Conservation (phyloP, 2,329 filamentous ascomycete genomes). For the Sodiomyces alkalinus region DNA sequence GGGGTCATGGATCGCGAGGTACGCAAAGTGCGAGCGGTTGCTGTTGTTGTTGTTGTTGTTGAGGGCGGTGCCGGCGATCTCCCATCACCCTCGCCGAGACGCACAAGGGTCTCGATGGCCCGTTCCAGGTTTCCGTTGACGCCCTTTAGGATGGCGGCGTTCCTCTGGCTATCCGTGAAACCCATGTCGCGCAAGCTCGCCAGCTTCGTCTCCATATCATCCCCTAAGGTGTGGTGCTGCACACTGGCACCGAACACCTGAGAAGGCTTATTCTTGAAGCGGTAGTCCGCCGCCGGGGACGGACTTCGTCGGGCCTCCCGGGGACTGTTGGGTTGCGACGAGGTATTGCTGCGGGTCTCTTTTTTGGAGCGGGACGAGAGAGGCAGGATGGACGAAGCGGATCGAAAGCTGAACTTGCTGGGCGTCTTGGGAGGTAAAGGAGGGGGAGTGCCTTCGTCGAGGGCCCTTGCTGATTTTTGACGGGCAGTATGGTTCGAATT, state of each 20-base stretch:
- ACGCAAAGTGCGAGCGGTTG: conserved; percentile 26
- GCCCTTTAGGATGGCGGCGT: conserved; percentile 66
- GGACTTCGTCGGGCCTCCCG: conserved; percentile 14
- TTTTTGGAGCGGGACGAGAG: conserved; percentile 46
- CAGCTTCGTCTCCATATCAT: conserved; percentile 64
- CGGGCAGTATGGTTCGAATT: conserved; percentile 12
- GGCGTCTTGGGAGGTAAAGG: conserved; percentile 48
- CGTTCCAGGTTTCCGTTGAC: conserved; percentile 74
- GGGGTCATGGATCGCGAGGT: conserved; percentile 39
- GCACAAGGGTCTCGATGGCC: conserved; percentile 70
- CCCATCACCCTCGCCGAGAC: conserved; percentile 58
- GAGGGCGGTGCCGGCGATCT: conserved; percentile 18
- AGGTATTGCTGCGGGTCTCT: conserved; percentile 16
- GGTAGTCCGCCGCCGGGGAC: conserved; percentile 17
- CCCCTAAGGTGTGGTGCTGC: conserved; percentile 27
- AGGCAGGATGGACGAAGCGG: conserved; percentile 53
- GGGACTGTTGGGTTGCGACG: conserved; percentile 7
- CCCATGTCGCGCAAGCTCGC: conserved; percentile 76
- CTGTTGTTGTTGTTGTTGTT: neutral
- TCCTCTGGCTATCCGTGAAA: conserved; percentile 70
- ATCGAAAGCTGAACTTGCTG: conserved; percentile 44
- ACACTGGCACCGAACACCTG: conserved; percentile 56
- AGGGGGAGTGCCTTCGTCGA: conserved; percentile 43
- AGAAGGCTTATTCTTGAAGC: conserved; percentile 47
- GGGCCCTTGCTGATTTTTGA: conserved; percentile 21